Percentiles rank a stretch among this genome's conserved stretches.
Evolutionary conservation across 108 stramenopile species (phyloP).

Genomic region (Hondaea fermentalgiana): DNA sequence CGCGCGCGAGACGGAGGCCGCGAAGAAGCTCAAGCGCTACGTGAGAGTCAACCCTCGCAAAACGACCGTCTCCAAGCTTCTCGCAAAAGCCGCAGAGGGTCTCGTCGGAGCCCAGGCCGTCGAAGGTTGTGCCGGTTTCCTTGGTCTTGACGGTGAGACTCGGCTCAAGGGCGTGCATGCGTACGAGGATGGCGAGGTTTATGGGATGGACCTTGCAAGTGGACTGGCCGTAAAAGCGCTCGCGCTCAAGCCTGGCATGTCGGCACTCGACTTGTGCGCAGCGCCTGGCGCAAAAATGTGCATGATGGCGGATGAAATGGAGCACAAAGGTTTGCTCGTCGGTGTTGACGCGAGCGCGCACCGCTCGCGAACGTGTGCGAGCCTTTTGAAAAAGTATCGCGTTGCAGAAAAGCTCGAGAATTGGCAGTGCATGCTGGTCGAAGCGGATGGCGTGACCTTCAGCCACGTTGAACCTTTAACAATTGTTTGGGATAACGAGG

Average conservation of each 20-base stretch:
- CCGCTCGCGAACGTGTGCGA: slow-evolving; percentile 60
- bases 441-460: slow-evolving; percentile 35
- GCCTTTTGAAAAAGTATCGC: slow-evolving; percentile 67
- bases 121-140: slow-evolving; percentile 21
- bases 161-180: not conserved
- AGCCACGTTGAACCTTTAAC: not conserved
- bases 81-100: too few relatives aligned
- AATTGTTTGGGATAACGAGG: slow-evolving; percentile 60
- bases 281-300: slow-evolving; percentile 75
- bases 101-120: slow-evolving; percentile 60
- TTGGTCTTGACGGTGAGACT: not conserved
- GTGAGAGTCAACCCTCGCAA: too few relatives aligned
- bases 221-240: slow-evolving; percentile 72
- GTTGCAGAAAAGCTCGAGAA: slow-evolving; percentile 36
- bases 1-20: too few relatives aligned
- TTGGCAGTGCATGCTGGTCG: slow-evolving; percentile 18
- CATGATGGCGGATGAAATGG: slow-evolving; percentile 59
- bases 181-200: slow-evolving; percentile 33
- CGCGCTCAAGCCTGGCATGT: slow-evolving; percentile 27
- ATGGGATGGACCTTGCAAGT: slow-evolving; percentile 79
- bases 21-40: too few relatives aligned
- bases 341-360: slow-evolving; percentile 66
- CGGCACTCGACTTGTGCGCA: slow-evolving; percentile 78
- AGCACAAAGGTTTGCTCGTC: slow-evolving; percentile 21
- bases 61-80: too few relatives aligned